Evolutionary conservation across 805 yeast genomes (phyloP), one percentile per base, ranked within the genome.

Genomic region (Candida oleophila): DNA sequence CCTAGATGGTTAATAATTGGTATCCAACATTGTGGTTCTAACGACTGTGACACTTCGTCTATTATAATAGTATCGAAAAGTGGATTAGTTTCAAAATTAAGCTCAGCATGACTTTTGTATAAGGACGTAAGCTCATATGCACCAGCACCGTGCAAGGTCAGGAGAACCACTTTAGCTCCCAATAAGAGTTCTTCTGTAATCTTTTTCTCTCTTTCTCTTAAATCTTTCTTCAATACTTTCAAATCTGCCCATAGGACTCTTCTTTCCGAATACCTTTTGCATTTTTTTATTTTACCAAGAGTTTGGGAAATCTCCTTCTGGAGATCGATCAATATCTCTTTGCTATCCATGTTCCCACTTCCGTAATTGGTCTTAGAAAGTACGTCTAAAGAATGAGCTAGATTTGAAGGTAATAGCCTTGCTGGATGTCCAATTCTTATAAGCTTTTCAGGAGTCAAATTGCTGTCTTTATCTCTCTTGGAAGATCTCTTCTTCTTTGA

Each of bases 21-120:
- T 20, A 92, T 90, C 97, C 97, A 91, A 57, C 97, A 90, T 54
- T 92, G 96, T 1, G 97, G 96, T 58, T 92, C 97, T 45, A 92
- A 66, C 9, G 97, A 78, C 63, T 92, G 99, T 0, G 97, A 89
- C 0, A 92, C 97, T 64, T 92, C 99, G 66, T 92, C 99, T 32
- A 92, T 91, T 11, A 94, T 87, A 28, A 92, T 72, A 0, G 96
- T 82, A 52, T 88, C 89, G 58, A 92, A 89, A 11, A 82, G 59
- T 2, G 73, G 68, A 22, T 63, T 61, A 18, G 22, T 36, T 11
- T 15, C 14, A 14, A 8, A 15, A 49, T 15, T 18, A 15, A 9
- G 4, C 1, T 45, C 40, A 16, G 52, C 56, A 18, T 48, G 36
- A 32, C 65, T 68, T 36, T 64, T 69, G 55, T 80, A 78, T 37